A percentile compares a stretch with the other conserved stretches of the same genome.
Evolutionary conservation across 2,329 filamentous ascomycete species (phyloP).

Genomic region (Calonectria naviculata): DNA sequence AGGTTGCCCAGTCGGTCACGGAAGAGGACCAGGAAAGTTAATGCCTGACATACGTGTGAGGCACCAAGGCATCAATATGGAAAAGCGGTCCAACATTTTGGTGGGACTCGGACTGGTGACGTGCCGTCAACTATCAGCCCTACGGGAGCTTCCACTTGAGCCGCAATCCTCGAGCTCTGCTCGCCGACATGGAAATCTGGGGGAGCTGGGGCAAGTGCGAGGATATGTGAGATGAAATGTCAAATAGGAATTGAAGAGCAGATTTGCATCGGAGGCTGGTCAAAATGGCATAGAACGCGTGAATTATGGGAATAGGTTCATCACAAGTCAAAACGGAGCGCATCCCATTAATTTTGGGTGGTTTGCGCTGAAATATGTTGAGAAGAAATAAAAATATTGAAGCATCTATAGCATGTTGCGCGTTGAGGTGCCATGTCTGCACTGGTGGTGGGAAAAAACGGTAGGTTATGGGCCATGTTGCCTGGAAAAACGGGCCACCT

Average conservation of each 20-base stretch:
- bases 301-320: neutral
- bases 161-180: constrained; percentile 42
- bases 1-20: neutral
- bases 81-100: constrained; percentile 12
- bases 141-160: constrained; percentile 41
- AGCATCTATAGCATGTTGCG: constrained; percentile 25
- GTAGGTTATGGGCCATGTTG: constrained; percentile 34
- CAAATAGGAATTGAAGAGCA: constrained; percentile 32
- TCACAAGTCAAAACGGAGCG: constrained; percentile 6
- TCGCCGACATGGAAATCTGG: constrained; percentile 37
- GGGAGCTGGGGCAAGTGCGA: constrained; percentile 31
- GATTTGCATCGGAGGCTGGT: neutral
- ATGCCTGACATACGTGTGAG: constrained; percentile 20
- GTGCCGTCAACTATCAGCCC: constrained; percentile 39
- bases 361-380: constrained; percentile 15
- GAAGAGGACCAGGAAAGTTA: neutral
- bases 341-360: constrained; percentile 6
- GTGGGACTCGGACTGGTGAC: constrained; percentile 29
- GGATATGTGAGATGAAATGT: constrained; percentile 9
- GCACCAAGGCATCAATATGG: constrained; percentile 11
- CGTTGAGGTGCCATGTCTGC: constrained; percentile 22
- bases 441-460: constrained; percentile 3
- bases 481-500: constrained; percentile 35
- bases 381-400: constrained; percentile 19
- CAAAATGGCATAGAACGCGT: constrained; percentile 1